Base-by-base conservation (phyloP, 495 filamentous ascomycete species). In the Saxophila tyrrhenica region DNA sequence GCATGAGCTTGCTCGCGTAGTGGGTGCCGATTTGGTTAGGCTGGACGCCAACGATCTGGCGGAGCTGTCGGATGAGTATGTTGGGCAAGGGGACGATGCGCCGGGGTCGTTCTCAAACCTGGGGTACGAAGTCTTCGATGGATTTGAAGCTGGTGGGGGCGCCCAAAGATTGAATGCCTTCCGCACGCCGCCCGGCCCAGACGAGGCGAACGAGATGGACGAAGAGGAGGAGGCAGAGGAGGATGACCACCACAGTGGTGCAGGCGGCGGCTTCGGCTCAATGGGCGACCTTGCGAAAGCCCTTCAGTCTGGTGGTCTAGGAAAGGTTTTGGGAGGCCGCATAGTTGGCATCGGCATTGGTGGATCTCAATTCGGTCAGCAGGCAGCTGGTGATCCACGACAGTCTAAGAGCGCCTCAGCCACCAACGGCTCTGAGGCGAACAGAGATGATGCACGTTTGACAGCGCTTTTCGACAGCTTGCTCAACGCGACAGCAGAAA, bases 21-120 rank as follows among this genome's bases (percentile, higher is more conserved):
- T 84, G 13, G 69, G 72, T 29, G 82, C 89, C n/a, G 86, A 97
- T 65, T 64, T 96, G 3, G 70, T 98, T 32, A 77, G 78, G 21
- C 68, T 98, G 15, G 81, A 85, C 66, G 82, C 89, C 15, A 81
- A 85, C 56, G 86, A 89, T 65, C 75, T 98, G 57, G 85, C 88
- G 15, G 75, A 89, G 52, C 72, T 97, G 39, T 77, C 85, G 39
- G 85, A 81, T 25, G 77, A 83, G 59, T 87, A 86, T 63, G 55
- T 61, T 19, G 58, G 55, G 19, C 32, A 43, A 16, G 51, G 58
- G 3, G 23, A 25, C 11, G 58, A 61, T 44, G 20, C 21, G 13
- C 58, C 58, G 1, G 58, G 58, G 19, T 50, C 54, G 3, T 51
- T 57, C 41, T 38, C 49, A 2, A 57, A 21, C 7, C 25, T 61